phyloP scores from a whole-genome alignment of 768 basidiomycete species.

The Termitomyces sp. region DNA sequence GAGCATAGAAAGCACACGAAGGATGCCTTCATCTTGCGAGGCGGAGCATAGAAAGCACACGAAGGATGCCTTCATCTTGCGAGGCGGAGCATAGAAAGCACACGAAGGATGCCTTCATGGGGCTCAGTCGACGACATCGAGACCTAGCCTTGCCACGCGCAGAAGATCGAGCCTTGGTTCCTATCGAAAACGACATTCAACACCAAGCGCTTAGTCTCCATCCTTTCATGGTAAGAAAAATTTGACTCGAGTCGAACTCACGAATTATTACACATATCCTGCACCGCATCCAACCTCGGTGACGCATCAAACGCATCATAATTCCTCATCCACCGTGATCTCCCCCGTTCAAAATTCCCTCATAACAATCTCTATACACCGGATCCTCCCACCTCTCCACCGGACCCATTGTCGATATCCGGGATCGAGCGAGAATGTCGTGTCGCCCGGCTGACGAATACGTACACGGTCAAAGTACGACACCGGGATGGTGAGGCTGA shows the following conservation, averaged over 20 bases:
- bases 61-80: constrained; percentile 60
- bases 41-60: constrained; percentile 55
- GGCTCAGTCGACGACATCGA: constrained; percentile 52
- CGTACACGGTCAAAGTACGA: constrained; percentile 77
- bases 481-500: constrained; percentile 57
- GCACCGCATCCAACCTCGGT: constrained; percentile 46
- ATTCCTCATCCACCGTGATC: constrained; percentile 29
- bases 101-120: constrained; percentile 60
- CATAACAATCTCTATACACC: constrained; percentile 36
- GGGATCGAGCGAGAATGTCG: constrained; percentile 63
- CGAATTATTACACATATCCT: constrained; percentile 62
- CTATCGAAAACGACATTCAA: constrained; percentile 20
- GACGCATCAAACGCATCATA: constrained; percentile 51
- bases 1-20: constrained; percentile 59
- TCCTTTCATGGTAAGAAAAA: no score
- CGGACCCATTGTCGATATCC: constrained; percentile 50
- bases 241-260: constrained; percentile 25
- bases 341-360: constrained; percentile 41
- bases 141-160: constrained; percentile 60
- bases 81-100: constrained; percentile 55
- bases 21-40: constrained; percentile 59
- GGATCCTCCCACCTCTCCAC: constrained; percentile 58
- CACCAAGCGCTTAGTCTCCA: no score
- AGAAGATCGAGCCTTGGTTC: constrained; percentile 51
- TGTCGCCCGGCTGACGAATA: constrained; percentile 70